Evolutionary conservation across 2,329 filamentous ascomycete genomes (phyloP).

Genomic region (Ustulina deusta): DNA sequence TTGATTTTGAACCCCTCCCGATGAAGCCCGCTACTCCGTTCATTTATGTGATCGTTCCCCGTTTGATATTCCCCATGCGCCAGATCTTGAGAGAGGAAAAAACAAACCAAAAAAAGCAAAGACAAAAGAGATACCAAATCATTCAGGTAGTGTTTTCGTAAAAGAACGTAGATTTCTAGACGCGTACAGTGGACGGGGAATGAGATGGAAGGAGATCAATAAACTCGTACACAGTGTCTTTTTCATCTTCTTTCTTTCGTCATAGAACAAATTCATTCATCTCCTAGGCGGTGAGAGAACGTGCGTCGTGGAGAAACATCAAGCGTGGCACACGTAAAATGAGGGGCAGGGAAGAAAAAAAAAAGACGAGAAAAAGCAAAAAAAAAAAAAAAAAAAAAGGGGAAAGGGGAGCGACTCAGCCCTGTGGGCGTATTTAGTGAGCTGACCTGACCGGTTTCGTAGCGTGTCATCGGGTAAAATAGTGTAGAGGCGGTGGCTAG

Average conservation of each 20-base stretch:
- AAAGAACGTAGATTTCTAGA: background rate
- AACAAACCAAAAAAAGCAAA: background rate
- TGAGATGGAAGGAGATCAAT: conserved; percentile 3
- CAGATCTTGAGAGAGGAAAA: background rate
- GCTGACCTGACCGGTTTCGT: background rate
- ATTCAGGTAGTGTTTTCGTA: background rate
- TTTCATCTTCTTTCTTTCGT: conserved; percentile 2
- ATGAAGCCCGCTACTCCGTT: conserved; percentile 10
- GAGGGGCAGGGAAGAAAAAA: background rate
- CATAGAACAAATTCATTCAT: conserved; percentile 20
- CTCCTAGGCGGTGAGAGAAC: background rate
- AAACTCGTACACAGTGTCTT: conserved; percentile 17
- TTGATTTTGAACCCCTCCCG: background rate
- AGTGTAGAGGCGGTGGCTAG: background rate
- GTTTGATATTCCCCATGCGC: background rate
- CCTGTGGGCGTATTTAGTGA: background rate
- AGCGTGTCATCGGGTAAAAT: background rate
- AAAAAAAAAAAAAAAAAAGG: background rate
- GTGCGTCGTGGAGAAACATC: conserved; percentile 30
- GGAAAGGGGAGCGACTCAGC: background rate
- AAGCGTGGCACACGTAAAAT: conserved; percentile 25
- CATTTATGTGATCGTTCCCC: background rate
- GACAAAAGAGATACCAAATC: background rate
- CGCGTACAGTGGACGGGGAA: background rate
- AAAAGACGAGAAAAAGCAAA: background rate